Evolutionary conservation across 176 grass and related monocot genomes (phyloP), one percentile per base, ranked within the genome.

Genomic region (Triticum monococcum): DNA sequence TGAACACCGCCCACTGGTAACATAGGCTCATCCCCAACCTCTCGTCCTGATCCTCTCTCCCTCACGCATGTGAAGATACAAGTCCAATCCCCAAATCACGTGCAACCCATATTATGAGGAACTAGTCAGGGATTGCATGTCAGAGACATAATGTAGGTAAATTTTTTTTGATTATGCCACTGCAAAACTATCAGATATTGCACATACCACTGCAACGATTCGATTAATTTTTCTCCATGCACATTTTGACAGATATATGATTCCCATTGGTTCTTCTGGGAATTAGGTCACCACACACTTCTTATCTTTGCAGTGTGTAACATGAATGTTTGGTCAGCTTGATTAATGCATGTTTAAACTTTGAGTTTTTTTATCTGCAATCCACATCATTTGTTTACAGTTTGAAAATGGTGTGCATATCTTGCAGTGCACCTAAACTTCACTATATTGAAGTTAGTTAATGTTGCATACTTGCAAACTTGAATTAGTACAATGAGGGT

Each of bases 321-420:
- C 74, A 77, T 56, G 46, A 33, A 56, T 22, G 45, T 52, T 77
- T 16, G 4, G 16, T 75, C 24, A 30, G 7, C 48, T 16, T 75
- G 72, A 75, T 75, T 28, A 52, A 75, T 52, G 24, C 14, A 52
- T 50, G 43, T 50, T 52, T 52, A 26, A 52, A 75, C 8, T 12
- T 50, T 54, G 14, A 54, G 45, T 76, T 54, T 76, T 76, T 75
- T 76, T 77, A 12, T 54, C 26, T 54, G 24, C 73, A 76, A 76
- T 76, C 45, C 14, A 0, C 48, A 56, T 76, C 7, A 54, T 5
- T 76, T 50, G 18, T 32, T 2, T 32, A 22, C 74, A 32, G 17
- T 56, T 56, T 77, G 26, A 20, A 77, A 77, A 32, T 56, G 4
- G 26, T 56, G 46, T 26, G 46, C 17, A 77, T 54, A 20, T 77